Evolutionary conservation across 495 filamentous ascomycete species (phyloP), one percentile per base, ranked within the genome.

Genomic region (Podospora pseudocomata): DNA sequence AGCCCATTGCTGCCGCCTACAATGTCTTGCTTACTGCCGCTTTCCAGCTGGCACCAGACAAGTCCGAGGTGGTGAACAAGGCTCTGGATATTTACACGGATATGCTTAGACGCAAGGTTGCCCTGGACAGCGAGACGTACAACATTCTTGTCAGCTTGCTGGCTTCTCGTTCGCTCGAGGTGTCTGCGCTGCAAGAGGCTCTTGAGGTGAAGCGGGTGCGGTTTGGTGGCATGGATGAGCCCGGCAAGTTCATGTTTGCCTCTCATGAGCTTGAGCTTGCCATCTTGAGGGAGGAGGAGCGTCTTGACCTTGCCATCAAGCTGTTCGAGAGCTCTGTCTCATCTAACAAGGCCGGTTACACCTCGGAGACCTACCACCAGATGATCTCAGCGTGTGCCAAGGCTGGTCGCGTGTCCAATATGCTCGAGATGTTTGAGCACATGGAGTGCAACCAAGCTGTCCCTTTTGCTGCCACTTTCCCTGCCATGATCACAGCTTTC

Each of bases 61-160:
- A 88, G 74, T 87, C 89, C 62, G 91, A 93, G 79, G 85, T 93
- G 11, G 89, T 97, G 27, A 87, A 91, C 60, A 97, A 96, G 80
- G 93, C 92, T 5, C 86, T 98, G 61, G 93, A 94, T 83, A 90
- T 98, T 67, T 98, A 98, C 81, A 90, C 92, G 56, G 92, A 97
- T 76, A 97, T 99, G 94, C 89, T 97, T 71, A 86, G 90, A 68
- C 90, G 93, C 60, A 90, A 89, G 72, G 89, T 97, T 56, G 78
- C 84, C 28, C 94, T 94, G 18, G 89, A 96, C 74, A 88, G 89
- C 67, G 85, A 89, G 64, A 98, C 93, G 6, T 98, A 96, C 79
- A 87, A 92, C 73, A 92, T 90, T 3, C 80, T 99, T 13, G 90
- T 99, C 67, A 86, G 90, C 70, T 80, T 96, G 54, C 86, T 98